These are phyloP conservation scores for Claviceps sp. DNA, from an alignment of 2,329 filamentous ascomycete species.

Conservation along the genomic window DNA sequence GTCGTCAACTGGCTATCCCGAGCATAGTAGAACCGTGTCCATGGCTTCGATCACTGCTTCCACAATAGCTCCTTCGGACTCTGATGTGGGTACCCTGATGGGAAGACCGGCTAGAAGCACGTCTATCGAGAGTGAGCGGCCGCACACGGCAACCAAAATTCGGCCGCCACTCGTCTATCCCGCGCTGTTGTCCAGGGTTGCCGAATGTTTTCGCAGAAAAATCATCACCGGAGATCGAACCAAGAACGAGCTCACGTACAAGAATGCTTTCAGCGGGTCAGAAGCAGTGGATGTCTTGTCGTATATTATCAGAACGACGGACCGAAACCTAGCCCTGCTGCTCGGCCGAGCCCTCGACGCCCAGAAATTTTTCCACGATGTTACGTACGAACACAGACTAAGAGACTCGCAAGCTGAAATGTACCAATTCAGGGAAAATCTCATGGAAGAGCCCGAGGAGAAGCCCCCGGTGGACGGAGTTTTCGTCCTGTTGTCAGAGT, in stretches of 20 bases:
- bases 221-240: slow-evolving; percentile 76
- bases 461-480: slow-evolving; percentile 75
- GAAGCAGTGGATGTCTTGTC: slow-evolving; percentile 93
- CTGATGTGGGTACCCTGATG: slow-evolving; percentile 32
- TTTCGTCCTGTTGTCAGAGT: slow-evolving; percentile 90
- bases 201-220: slow-evolving; percentile 80
- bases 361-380: slow-evolving; percentile 98
- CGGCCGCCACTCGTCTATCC: slow-evolving; percentile 83
- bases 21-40: slow-evolving; percentile 62
- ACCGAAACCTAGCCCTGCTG: slow-evolving; percentile 83
- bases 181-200: slow-evolving; percentile 82
- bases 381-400: slow-evolving; percentile 90
- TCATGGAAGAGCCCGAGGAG: slow-evolving; percentile 71
- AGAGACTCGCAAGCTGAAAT: slow-evolving; percentile 90
- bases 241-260: slow-evolving; percentile 95
- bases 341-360: slow-evolving; percentile 86
- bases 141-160: slow-evolving; percentile 44
- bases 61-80: slow-evolving; percentile 53
- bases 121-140: slow-evolving; percentile 41
- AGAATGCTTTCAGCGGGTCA: slow-evolving; percentile 89
- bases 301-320: slow-evolving; percentile 93
- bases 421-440: slow-evolving; percentile 89
- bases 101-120: slow-evolving; percentile 45
- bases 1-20: slow-evolving; percentile 34
- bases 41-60: slow-evolving; percentile 76